Conservation (phyloP, 2,329 filamentous ascomycete genomes). For the Penicillium sp. region DNA sequence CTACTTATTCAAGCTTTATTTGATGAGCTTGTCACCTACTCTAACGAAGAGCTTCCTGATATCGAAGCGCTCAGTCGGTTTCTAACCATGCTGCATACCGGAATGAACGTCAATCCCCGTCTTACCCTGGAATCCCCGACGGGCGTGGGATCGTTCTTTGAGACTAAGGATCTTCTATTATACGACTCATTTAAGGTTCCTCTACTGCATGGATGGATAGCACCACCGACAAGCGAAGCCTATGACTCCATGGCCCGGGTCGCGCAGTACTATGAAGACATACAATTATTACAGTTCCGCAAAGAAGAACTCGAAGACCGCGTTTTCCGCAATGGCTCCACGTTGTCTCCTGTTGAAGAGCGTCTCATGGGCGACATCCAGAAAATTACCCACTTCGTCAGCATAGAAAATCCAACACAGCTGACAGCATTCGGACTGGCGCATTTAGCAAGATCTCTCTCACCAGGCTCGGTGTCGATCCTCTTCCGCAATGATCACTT, state of each 20-base stretch:
- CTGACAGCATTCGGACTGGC: slow-evolving; percentile 77
- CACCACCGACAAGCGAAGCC: slow-evolving; percentile 60
- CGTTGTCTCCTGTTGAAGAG: slow-evolving; percentile 70
- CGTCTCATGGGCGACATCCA: slow-evolving; percentile 73
- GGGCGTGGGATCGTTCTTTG: slow-evolving; percentile 72
- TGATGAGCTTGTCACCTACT: slow-evolving; percentile 83
- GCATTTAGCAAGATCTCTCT: slow-evolving; percentile 65
- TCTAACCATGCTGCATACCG: slow-evolving; percentile 81
- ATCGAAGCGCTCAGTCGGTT: slow-evolving; percentile 85
- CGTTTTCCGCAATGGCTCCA: slow-evolving; percentile 55
- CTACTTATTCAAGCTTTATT: slow-evolving; percentile 85
- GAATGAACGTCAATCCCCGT: slow-evolving; percentile 96
- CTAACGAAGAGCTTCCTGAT: slow-evolving; percentile 70
- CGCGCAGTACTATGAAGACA: slow-evolving; percentile 84
- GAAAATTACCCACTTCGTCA: slow-evolving; percentile 79
- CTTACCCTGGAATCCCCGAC: slow-evolving; percentile 58
- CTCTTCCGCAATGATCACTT: slow-evolving; percentile 98
- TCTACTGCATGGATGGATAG: slow-evolving; percentile 89
- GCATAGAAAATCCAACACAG: slow-evolving; percentile 71
- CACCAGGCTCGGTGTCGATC: slow-evolving; percentile 78
- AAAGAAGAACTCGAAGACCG: slow-evolving; percentile 87
- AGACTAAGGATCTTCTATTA: slow-evolving; percentile 81
- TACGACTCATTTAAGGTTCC: slow-evolving; percentile 88
- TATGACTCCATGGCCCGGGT: slow-evolving; percentile 68
- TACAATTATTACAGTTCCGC: slow-evolving; percentile 80